phyloP scores from a whole-genome alignment of 2,329 filamentous ascomycete species.

The Calycina herbarum region DNA sequence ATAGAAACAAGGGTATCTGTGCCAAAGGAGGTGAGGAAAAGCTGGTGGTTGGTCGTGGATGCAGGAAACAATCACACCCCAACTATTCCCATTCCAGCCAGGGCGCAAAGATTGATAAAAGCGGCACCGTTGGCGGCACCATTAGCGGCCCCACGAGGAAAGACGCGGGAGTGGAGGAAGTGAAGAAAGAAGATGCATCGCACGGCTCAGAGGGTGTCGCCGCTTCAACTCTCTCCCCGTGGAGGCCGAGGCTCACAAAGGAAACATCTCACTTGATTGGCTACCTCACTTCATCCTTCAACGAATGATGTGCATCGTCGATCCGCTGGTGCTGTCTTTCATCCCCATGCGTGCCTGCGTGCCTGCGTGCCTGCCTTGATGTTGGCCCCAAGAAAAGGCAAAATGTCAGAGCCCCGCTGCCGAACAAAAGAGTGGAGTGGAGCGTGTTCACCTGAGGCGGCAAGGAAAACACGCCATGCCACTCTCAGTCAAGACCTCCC shows the following conservation, averaged over 20 bases:
- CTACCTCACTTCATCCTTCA: neutral
- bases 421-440: neutral
- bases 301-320: slow-evolving; percentile 5
- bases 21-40: neutral
- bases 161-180: neutral
- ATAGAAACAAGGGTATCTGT: neutral
- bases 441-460: neutral
- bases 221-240: neutral
- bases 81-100: neutral
- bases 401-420: neutral
- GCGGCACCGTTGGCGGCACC: neutral
- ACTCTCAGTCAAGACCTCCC: neutral
- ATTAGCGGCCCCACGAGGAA: neutral
- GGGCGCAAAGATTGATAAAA: neutral
- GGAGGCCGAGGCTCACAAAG: neutral
- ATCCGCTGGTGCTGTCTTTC: slow-evolving; percentile 1
- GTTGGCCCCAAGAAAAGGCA: too few relatives aligned
- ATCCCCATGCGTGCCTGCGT: neutral
- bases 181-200: neutral
- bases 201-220: neutral
- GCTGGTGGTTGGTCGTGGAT: neutral
- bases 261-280: neutral
- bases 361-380: too few relatives aligned
- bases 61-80: neutral
- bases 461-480: neutral